Base-by-base conservation (phyloP, 441 rosid genomes). In the Erysimum pusillum region DNA sequence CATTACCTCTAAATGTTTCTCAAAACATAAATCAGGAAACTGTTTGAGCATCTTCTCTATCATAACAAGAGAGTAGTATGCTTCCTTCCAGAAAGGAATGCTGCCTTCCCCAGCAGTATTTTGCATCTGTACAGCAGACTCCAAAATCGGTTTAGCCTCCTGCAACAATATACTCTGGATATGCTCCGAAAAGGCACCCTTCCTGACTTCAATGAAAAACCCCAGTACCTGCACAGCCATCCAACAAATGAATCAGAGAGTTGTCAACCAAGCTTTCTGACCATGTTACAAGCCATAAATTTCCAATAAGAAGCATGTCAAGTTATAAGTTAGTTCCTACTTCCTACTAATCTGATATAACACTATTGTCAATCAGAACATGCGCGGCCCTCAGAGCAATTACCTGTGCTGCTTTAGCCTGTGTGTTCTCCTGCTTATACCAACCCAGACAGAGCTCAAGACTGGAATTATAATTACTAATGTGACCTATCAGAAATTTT, bases 401-500 rank as follows among this genome's bases (percentile, higher is more conserved):
- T 78, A 96, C 99, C 97, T 90, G 98, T 18, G 97, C 97, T 69
- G 97, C 96, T 59, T 80, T 84, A 81, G 89, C 84, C 76, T 77
- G 85, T 25, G 91, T 71, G 76, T 76, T 87, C 71, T 79, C 80
- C 79, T 83, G 85, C 72, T 74, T 86, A 75, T 93, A 96, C 98
- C 97, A 93, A 32, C 82, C 79, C 53, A 89, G 75, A 83, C 86
- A 76, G 56, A 85, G 49, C 60, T 54, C 36, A 14, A 93, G 81
- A 72, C 83, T 81, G 74, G 86, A 77, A 73, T 73, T 54, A 76
- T 83, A 79, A 63, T 79, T 81, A 73, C 86, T 85, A 32, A 84
- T 78, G 73, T 80, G 82, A 42, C 83, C 83, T 25, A 86, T 79
- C 67, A 93, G 90, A 75, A 86, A 85, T 80, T 87, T 84, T 79